These are phyloP conservation scores for Blastomyces emzantsi DNA, from an alignment of 2,329 filamentous ascomycete species.

Conservation along the genomic window DNA sequence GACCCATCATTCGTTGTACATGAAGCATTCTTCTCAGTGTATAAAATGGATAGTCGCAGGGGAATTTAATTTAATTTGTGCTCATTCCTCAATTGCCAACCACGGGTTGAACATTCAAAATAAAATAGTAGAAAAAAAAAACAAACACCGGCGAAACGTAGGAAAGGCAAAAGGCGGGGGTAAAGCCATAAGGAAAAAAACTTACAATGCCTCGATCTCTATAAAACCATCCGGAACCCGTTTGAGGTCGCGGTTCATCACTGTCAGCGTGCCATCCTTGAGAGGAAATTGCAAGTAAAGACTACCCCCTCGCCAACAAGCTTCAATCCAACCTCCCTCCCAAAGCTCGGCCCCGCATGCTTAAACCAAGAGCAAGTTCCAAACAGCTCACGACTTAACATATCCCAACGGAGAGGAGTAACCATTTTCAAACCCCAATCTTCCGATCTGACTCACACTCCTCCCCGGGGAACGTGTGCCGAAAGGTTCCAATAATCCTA, in stretches of 20 bases:
- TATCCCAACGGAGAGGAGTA: background rate
- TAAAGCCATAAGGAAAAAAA: constrained; percentile 18
- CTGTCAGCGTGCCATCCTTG: background rate
- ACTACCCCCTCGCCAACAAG: background rate
- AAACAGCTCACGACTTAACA: background rate
- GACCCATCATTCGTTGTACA: constrained; percentile 16
- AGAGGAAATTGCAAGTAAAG: background rate
- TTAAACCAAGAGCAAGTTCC: background rate
- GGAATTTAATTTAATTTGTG: background rate
- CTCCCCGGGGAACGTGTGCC: background rate
- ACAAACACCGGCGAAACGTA: background rate
- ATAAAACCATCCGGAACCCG: constrained; percentile 5
- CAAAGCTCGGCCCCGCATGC: background rate
- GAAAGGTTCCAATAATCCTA: background rate
- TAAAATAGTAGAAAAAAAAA: background rate
- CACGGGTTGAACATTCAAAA: background rate
- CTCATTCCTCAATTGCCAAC: background rate
- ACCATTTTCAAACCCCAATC: background rate
- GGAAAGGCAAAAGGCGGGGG: background rate
- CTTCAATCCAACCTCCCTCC: background rate
- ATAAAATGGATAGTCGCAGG: background rate
- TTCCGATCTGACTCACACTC: background rate
- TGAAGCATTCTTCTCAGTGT: constrained; percentile 13
- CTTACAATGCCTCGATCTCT: constrained; percentile 92
- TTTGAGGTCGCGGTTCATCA: background rate